phyloP scores from a whole-genome alignment of 306 rosid species.

The Mimosa bimucronata region DNA sequence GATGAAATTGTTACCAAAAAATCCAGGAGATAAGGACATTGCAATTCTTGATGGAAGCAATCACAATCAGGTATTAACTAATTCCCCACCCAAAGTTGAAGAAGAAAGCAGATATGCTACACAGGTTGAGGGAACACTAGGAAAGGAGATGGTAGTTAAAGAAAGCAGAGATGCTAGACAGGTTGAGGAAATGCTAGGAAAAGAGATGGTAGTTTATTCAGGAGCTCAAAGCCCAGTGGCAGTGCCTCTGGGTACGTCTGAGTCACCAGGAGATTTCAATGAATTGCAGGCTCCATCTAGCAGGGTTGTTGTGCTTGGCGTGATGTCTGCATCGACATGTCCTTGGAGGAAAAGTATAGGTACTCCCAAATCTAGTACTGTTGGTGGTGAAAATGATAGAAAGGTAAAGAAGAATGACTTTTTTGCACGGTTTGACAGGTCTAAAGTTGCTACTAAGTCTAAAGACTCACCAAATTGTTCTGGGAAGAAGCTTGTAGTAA shows the following conservation, averaged over 20 bases:
- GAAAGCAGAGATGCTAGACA: constrained; percentile 24
- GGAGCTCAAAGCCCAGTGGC: constrained; percentile 35
- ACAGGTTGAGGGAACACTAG: constrained; percentile 42
- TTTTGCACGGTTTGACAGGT: constrained; percentile 34
- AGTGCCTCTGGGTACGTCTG: constrained; percentile 34
- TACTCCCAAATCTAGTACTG: constrained; percentile 35
- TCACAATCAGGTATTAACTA: constrained; percentile 41
- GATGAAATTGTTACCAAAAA: constrained; percentile 28
- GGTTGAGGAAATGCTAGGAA: constrained; percentile 42
- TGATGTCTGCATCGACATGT: constrained; percentile 68
- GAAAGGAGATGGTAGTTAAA: constrained; percentile 44
- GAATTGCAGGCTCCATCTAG: constrained; percentile 36
- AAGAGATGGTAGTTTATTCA: constrained; percentile 48
- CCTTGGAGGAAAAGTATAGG: constrained; percentile 56
- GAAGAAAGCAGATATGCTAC: constrained; percentile 28
- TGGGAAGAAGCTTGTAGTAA: constrained; percentile 44
- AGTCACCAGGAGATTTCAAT: constrained; percentile 28
- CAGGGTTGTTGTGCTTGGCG: constrained; percentile 53
- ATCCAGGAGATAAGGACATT: constrained; percentile 22
- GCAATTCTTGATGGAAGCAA: constrained; percentile 40
- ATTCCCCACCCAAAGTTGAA: constrained; percentile 32
- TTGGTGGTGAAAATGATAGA: constrained; percentile 42
- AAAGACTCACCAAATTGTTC: constrained; percentile 38
- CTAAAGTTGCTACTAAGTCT: constrained; percentile 46
- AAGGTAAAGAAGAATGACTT: constrained; percentile 49